phyloP scores from a whole-genome alignment of 495 filamentous ascomycete species.

The Penicillium turbatum region DNA sequence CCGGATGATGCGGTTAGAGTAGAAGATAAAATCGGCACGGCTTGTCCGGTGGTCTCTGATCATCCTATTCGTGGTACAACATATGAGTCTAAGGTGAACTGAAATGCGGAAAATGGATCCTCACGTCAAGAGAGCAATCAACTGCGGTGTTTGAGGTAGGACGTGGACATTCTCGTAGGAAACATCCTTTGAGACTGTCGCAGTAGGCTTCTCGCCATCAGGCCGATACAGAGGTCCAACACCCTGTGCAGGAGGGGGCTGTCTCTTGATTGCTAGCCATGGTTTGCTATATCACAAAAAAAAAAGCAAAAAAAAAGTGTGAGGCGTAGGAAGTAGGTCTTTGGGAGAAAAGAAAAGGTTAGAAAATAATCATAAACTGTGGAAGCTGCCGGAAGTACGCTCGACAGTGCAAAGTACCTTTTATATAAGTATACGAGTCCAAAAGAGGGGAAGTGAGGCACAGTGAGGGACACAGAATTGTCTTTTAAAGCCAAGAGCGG shows the following conservation, averaged over 20 bases:
- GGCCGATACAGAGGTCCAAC: constrained; percentile 78
- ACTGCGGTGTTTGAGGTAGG: constrained; percentile 88
- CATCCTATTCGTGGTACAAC: constrained; percentile 56
- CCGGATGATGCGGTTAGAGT: constrained; percentile 97
- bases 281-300: not conserved
- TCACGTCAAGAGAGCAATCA: constrained; percentile 96
- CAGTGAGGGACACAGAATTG: not conserved
- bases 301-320: not conserved
- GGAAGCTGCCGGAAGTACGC: not conserved
- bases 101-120: constrained; percentile 30
- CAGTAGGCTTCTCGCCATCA: constrained; percentile 74
- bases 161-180: constrained; percentile 82
- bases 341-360: not conserved
- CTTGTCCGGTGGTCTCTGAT: constrained; percentile 86
- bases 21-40: constrained; percentile 97
- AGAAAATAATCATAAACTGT: not conserved
- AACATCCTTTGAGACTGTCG: constrained; percentile 84
- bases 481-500: constrained; percentile 4
- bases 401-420: not conserved
- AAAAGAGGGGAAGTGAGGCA: constrained; percentile 2
- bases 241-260: constrained; percentile 58
- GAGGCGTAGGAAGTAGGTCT: not conserved
- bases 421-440: not conserved
- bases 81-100: constrained; percentile 16
- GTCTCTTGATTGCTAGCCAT: constrained; percentile 30